Percentiles rank a stretch among this genome's conserved stretches.
phyloP scores from a whole-genome alignment of 1,284 basidiomycete genomes.

The Pterula multifida region DNA sequence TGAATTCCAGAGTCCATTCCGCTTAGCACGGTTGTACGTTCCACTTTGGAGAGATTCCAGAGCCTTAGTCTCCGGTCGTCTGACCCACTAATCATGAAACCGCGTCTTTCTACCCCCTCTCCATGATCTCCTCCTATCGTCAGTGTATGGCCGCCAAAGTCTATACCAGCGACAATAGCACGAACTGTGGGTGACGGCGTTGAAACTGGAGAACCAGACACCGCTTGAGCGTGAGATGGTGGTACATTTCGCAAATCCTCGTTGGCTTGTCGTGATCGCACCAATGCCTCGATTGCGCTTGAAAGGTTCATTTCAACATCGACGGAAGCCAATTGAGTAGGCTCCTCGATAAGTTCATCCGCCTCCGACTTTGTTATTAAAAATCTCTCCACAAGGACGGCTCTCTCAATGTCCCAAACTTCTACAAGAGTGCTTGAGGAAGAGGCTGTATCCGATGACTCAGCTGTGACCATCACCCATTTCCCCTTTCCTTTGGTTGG shows the following conservation, averaged over 20 bases:
- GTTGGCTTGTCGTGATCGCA: conserved; percentile 28
- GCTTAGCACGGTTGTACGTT: conserved; percentile 63
- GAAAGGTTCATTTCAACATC: conserved; percentile 54
- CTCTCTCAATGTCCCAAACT: conserved; percentile 73
- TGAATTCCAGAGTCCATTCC: conserved; percentile 60
- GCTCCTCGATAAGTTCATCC: conserved; percentile 32
- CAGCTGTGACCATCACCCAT: conserved; percentile 80
- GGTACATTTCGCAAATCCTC: conserved; percentile 18
- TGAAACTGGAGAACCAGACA: conserved; percentile 17
- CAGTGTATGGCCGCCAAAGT: conserved; percentile 57
- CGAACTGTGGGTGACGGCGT: conserved; percentile 47
- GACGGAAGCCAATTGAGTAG: conserved; percentile 32
- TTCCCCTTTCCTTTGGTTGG: conserved; percentile 79
- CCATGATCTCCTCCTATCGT: conserved; percentile 36
- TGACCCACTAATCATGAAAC: conserved; percentile 73
- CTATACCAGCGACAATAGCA: conserved; percentile 51
- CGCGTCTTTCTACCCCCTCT: conserved; percentile 30
- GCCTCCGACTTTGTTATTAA: conserved; percentile 32
- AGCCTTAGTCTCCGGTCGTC: conserved; percentile 73
- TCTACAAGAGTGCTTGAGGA: conserved; percentile 43
- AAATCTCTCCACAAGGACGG: conserved; percentile 56
- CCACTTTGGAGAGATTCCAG: conserved; percentile 70
- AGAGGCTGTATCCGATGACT: conserved; percentile 30
- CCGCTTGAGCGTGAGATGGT: conserved; percentile 18
- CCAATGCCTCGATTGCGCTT: conserved; percentile 50